These are phyloP conservation scores for Leishmania turanica DNA, from an alignment of 208 protist species.

Conservation along the genomic window DNA sequence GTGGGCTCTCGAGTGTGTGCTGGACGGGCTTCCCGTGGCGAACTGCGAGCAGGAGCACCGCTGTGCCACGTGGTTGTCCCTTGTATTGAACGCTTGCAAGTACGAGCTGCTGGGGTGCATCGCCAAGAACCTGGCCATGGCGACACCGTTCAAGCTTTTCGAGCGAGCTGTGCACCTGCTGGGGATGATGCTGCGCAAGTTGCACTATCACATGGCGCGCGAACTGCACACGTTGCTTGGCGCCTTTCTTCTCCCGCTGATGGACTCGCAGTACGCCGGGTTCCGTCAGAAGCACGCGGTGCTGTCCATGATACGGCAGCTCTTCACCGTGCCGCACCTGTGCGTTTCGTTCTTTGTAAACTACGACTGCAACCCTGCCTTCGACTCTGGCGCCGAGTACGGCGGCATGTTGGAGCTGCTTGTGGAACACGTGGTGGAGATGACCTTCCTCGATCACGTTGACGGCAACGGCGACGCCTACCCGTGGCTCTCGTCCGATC, in stretches of 20 bases:
- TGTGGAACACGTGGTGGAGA: constrained; percentile 71
- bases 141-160: constrained; percentile 68
- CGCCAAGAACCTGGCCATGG: constrained; percentile 50
- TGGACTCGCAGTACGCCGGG: constrained; percentile 48
- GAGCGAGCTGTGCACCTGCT: constrained; percentile 55
- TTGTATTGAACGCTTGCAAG: constrained; percentile 60
- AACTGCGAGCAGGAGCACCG: constrained; percentile 73
- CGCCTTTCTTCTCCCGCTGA: constrained; percentile 70
- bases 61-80: constrained; percentile 66
- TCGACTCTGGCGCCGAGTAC: constrained; percentile 68
- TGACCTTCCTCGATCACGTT: constrained; percentile 59
- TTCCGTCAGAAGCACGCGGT: constrained; percentile 87
- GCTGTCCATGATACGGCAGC: constrained; percentile 63
- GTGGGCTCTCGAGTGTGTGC: constrained; percentile 55
- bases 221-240: constrained; percentile 75
- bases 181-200: constrained; percentile 59
- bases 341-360: constrained; percentile 85
- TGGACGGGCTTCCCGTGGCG: constrained; percentile 60
- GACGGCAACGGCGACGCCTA: constrained; percentile 37
- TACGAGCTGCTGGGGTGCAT: constrained; percentile 70
- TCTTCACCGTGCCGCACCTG: constrained; percentile 69
- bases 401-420: constrained; percentile 82
- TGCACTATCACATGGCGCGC: constrained; percentile 68
- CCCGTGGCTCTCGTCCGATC: constrained; percentile 68
- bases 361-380: constrained; percentile 85